phyloP scores from a whole-genome alignment of 352 stramenopile genomes.

The Phytopythium mirpurense region DNA sequence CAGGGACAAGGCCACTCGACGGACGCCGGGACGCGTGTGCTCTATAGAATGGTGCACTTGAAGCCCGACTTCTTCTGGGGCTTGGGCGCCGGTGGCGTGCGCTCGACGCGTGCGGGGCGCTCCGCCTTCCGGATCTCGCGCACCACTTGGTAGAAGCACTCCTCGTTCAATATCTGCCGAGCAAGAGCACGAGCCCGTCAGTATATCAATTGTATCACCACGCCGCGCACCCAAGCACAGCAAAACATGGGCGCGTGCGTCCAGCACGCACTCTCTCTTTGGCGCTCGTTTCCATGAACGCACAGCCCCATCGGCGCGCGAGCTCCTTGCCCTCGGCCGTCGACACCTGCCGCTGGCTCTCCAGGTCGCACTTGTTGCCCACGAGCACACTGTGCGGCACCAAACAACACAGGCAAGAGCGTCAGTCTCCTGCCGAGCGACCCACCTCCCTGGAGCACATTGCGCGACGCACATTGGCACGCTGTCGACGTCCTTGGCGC shows the following conservation, averaged over 20 bases:
- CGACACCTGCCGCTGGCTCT: conserved; percentile 66
- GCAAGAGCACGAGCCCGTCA: conserved; percentile 8
- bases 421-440: neutral
- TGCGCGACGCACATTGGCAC: conserved; percentile 56
- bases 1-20: neutral
- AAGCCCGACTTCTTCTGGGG: conserved; percentile 60
- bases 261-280: conserved; percentile 69
- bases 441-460: neutral
- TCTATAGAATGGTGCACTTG: conserved; percentile 51
- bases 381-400: conserved; percentile 51
- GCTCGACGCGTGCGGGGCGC: conserved; percentile 43
- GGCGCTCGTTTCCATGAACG: conserved; percentile 87
- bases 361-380: conserved; percentile 88
- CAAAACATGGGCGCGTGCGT: neutral
- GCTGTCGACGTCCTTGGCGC: conserved; percentile 84
- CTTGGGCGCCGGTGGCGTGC: conserved; percentile 42
- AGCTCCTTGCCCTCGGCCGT: conserved; percentile 59
- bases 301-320: conserved; percentile 70
- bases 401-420: neutral
- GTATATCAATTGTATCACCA: too few relatives aligned
- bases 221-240: too few relatives aligned
- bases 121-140: conserved; percentile 83
- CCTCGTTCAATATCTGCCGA: conserved; percentile 80
- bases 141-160: conserved; percentile 88
- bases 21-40: conserved; percentile 8